Evolutionary conservation across 2,329 filamentous ascomycete species (phyloP), one percentile per base, ranked within the genome.

Genomic region (Claviceps monticola): DNA sequence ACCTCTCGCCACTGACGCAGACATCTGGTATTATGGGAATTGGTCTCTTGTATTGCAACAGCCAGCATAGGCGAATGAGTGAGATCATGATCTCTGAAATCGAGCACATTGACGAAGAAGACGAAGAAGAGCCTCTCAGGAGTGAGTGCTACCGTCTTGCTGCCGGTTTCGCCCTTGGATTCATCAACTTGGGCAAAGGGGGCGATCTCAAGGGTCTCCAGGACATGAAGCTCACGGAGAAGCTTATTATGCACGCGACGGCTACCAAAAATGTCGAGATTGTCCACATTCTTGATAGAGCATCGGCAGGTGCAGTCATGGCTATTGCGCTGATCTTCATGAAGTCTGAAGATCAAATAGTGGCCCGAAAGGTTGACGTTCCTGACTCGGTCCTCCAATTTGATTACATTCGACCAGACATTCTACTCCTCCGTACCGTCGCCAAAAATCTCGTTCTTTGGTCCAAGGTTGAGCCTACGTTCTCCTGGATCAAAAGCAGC

Each of bases 21-120:
- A 97, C 93, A 0, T 93, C 91, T 1, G 93, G 90, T 19, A 85
- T 98, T 43, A 94, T 98, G 88, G 93, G 93, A 1, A 95, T 98
- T 57, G 93, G 93, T 0, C 71, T 98, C 42, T 74, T 98, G 1
- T 98, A 97, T 66, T 94, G 86, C 68, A 86, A 90, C 63, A 96
- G 90, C 29, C 91, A 97, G 61, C 94, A 98, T 68, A 86, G 94
- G 34, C 83, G 94, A 39, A 98, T 98, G 93, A 97, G 89, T 63
- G 93, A 98, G 65, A 88, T 97, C 17, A 96, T 98, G 88, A 80
- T 98, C 49, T 97, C 91, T 0, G 93, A 98, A 65, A 93, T 98
- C 55, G 89, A 96, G 64, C 85, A 90, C 56, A 77, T 88, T 49
- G 88, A 93, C 45, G 71, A 75, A 26, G 78, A 86, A 39, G 86